A percentile compares a stretch with the other conserved stretches of the same genome.
Evolutionary conservation across 805 yeast genomes (phyloP).

Genomic region (Candida odintsovae): DNA sequence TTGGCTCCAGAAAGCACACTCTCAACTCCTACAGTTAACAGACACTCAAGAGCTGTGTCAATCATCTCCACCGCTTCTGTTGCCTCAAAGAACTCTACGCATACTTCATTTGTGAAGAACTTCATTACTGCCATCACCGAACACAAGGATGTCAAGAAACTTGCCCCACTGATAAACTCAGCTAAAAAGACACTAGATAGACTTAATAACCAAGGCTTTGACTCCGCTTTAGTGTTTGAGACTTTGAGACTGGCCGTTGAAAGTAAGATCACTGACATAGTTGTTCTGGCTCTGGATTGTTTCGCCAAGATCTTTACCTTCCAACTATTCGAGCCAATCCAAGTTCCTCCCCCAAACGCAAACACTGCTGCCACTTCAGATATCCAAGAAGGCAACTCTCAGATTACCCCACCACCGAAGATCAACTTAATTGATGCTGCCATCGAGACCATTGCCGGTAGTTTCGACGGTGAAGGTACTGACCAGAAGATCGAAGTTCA

Average conservation of each 20-base stretch:
- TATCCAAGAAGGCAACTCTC: conserved; percentile 25
- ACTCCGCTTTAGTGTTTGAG: conserved; percentile 59
- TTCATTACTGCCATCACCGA: conserved; percentile 53
- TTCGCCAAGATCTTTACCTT: conserved; percentile 87
- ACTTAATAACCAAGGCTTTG: conserved; percentile 28
- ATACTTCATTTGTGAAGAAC: conserved; percentile 40
- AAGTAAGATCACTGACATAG: conserved; percentile 55
- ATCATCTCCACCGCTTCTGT: conserved; percentile 16
- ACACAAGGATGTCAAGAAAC: conserved; percentile 55
- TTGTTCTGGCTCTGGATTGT: conserved; percentile 73
- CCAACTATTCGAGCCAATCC: conserved; percentile 60
- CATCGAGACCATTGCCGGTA: conserved; percentile 74
- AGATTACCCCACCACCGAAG: conserved; percentile 48
- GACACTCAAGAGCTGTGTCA: conserved; percentile 18
- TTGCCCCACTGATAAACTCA: conserved; percentile 29
- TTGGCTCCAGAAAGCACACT: conserved; percentile 12
- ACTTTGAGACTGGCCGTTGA: conserved; percentile 76
- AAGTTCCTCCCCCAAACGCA: conserved; percentile 41
- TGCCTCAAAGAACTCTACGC: conserved; percentile 25
- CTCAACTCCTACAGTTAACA: conserved; percentile 6
- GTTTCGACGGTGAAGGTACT: conserved; percentile 90
- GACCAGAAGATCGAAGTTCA: conserved; percentile 87
- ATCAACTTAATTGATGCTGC: conserved; percentile 71
- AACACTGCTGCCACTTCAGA: conserved; percentile 14
- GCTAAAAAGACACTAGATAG: conserved; percentile 27